A percentile compares a stretch with the other conserved stretches of the same genome.
phyloP scores from a whole-genome alignment of 2,329 filamentous ascomycete species.

The Trichoderma hamatum region DNA sequence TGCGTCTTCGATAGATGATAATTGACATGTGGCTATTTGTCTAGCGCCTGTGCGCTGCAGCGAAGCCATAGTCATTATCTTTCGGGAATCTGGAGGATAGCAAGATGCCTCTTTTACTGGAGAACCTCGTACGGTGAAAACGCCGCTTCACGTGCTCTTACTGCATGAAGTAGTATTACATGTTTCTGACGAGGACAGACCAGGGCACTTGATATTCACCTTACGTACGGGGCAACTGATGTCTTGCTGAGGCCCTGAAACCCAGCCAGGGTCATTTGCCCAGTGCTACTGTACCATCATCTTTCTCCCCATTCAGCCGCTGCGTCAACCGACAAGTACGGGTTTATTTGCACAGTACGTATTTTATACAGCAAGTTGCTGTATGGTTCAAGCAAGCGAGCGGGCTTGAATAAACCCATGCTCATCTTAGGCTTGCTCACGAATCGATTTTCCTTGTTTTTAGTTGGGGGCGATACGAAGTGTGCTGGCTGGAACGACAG shows the following conservation, averaged over 20 bases:
- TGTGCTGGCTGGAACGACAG: background rate
- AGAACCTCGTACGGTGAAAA: background rate
- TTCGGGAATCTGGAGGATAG: background rate
- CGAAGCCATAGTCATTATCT: background rate
- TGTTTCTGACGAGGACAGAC: slow-evolving; percentile 13
- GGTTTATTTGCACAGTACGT: background rate
- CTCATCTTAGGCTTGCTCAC: background rate
- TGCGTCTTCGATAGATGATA: background rate
- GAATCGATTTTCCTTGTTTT: slow-evolving; percentile 5
- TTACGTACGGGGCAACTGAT: slow-evolving; percentile 1
- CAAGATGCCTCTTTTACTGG: background rate
- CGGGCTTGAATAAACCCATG: background rate
- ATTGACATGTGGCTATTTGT: slow-evolving; percentile 1
- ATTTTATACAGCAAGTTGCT: background rate
- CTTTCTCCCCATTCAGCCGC: background rate
- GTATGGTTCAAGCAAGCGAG: slow-evolving; percentile 15
- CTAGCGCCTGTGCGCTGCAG: slow-evolving; percentile 1
- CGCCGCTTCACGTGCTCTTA: slow-evolving; percentile 14
- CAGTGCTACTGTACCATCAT: slow-evolving; percentile 10
- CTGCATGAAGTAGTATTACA: background rate
- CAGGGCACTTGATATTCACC: background rate
- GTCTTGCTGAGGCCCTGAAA: slow-evolving; percentile 19
- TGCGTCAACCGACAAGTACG: background rate
- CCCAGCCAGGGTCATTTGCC: background rate
- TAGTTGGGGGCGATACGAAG: background rate